Evolutionary conservation across 768 basidiomycete genomes (phyloP).

Genomic region (Sarcomyxa edulis): DNA sequence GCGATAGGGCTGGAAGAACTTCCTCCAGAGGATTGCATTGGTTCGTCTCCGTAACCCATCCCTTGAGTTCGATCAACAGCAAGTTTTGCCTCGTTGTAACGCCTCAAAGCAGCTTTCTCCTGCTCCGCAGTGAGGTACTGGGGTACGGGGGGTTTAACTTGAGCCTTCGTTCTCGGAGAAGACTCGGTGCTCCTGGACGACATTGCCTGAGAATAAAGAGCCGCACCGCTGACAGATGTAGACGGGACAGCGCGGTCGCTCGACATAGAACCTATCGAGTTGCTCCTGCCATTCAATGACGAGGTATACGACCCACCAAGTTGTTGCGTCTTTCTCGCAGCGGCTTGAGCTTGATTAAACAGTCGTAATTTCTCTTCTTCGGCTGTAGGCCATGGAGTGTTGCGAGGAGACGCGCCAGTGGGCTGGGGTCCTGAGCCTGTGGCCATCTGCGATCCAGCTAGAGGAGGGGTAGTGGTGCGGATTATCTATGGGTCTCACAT

Average conservation of each 20-base stretch:
- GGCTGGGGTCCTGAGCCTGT: constrained; percentile 16
- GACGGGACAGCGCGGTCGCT: constrained; percentile 10
- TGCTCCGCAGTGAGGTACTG: constrained; percentile 61
- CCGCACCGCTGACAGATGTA: constrained; percentile 11
- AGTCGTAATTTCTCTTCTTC: constrained; percentile 74
- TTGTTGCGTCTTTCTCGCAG: constrained; percentile 56
- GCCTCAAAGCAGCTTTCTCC: constrained; percentile 65
- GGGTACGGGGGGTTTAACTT: constrained; percentile 22
- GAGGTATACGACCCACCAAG: constrained; percentile 19
- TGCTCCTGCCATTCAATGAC: constrained; percentile 19
- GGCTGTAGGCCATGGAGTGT: constrained; percentile 53
- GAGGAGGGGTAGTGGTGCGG: constrained; percentile 21
- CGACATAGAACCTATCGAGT: constrained; percentile 9
- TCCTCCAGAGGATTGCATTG: constrained; percentile 8
- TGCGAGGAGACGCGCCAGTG: constrained; percentile 10
- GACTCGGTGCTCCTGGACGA: constrained; percentile 12
- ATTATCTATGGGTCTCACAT: background rate
- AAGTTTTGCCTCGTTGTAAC: constrained; percentile 66
- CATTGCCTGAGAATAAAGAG: constrained; percentile 28
- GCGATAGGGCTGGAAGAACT: constrained; percentile 41
- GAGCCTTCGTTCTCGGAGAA: constrained; percentile 11
- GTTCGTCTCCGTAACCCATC: constrained; percentile 18
- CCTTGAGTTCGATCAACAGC: constrained; percentile 63
- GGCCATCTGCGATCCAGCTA: no score
- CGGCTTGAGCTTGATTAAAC: constrained; percentile 64